Base-by-base conservation (phyloP, 441 rosid genomes). In the Omphalea diandra region DNA sequence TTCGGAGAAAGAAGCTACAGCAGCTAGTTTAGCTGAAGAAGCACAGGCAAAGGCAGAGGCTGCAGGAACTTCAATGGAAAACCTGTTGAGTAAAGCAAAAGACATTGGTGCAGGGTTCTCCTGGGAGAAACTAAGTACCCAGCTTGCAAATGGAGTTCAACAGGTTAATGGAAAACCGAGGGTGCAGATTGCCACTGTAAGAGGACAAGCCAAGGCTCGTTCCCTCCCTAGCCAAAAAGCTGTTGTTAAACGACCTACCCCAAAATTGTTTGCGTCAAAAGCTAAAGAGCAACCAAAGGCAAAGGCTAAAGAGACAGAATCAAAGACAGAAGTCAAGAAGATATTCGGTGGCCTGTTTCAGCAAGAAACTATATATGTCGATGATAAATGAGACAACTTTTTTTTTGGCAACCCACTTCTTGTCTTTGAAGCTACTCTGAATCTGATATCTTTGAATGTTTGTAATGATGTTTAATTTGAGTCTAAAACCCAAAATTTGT, bases 161-260 rank as follows among this genome's bases (percentile, higher is more conserved):
- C 82, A 78, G 52, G 62, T 76, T 12, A 59, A 58, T 2, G 65
- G 50, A 67, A 80, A 79, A 32, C 78, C 86, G 8, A 82, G 79
- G 63, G 88, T 85, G 56, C 96, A 88, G 86, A 36, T 94, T n/a
- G 98, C 99, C 46, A 90, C 98, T 0, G 83, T 90, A 2, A 81
- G 98, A 69, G 99, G 99, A 70, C 97, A 89, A 71, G 89, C 93
- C 1, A 90, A 81, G 80, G 99, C 97, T 27, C 88, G 86, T 71
- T 80, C 79, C 24, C 82, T 94, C 68, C 83, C 84, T 1, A 63
- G 86, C 67, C 76, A 82, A 77, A 90, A 84, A 82, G 97, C 97
- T 41, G 82, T 69, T 54, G 79, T 84, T 18, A 90, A 81, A 73
- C 83, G 76, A 70, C 38, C 83, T 7, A 40, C 69, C 49, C 76